Evolutionary conservation across 176 grass and related monocot genomes (phyloP).

Genomic region (Dactylis glomerata): DNA sequence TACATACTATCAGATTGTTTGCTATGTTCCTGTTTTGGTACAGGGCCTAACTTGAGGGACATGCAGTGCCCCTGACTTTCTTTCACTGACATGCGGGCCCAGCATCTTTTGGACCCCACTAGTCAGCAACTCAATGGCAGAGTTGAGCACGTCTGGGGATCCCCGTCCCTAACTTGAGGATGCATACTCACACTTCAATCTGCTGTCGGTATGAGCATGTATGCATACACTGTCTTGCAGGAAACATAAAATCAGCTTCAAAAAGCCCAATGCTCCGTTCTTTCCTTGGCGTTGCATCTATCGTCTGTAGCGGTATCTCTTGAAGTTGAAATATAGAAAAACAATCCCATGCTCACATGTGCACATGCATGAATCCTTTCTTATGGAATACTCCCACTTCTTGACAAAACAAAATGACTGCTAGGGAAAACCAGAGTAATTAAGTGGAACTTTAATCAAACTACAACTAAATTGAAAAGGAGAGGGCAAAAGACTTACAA

Average conservation of each 20-base stretch:
- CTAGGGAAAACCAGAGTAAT: not conserved
- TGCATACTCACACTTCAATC: not conserved
- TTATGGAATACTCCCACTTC: slow-evolving; percentile 99
- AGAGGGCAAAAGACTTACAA: too few relatives aligned
- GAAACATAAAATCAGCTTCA: not conserved
- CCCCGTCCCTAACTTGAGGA: too few relatives aligned
- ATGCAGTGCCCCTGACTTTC: too few relatives aligned
- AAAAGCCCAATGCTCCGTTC: not conserved
- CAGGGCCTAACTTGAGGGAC: not conserved
- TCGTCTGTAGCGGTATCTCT: too few relatives aligned
- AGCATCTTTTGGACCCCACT: too few relatives aligned
- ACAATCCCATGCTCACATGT: slow-evolving; percentile 95
- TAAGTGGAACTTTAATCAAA: not conserved
- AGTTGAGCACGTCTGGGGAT: too few relatives aligned
- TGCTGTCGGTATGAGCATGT: not conserved
- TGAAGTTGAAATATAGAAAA: slow-evolving; percentile 63
- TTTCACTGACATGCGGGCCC: too few relatives aligned
- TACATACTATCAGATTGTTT: slow-evolving; percentile 7
- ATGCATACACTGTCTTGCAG: not conserved
- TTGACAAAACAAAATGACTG: slow-evolving; percentile 91
- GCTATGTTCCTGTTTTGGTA: not conserved
- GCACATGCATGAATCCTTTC: slow-evolving; percentile 96
- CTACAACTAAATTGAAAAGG: not conserved
- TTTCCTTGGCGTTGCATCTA: not conserved
- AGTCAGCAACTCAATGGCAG: too few relatives aligned